phyloP scores from a whole-genome alignment of 441 rosid species.

The Adansonia grandidieri region DNA sequence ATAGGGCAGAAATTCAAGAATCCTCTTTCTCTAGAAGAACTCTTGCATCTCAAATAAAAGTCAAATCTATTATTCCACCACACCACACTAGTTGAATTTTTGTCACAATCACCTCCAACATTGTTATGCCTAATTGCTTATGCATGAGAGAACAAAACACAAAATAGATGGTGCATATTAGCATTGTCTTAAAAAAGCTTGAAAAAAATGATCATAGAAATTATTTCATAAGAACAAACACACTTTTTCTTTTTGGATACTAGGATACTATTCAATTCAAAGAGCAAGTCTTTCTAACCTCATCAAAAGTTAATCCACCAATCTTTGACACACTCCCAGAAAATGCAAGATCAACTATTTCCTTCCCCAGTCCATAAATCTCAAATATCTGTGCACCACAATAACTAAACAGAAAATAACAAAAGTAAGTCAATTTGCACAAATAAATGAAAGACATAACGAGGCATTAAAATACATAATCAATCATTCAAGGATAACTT shows the following conservation, averaged over 20 bases:
- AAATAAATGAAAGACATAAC: slow-evolving; percentile 7
- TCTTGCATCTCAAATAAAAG: not conserved
- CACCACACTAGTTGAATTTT: not conserved
- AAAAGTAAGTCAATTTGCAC: slow-evolving; percentile 34
- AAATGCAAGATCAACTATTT: slow-evolving; percentile 85
- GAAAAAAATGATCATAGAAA: slow-evolving; percentile 5
- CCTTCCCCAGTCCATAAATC: slow-evolving; percentile 91
- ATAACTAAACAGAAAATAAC: slow-evolving; percentile 58
- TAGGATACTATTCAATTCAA: slow-evolving; percentile 9
- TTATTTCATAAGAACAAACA: slow-evolving; percentile 15
- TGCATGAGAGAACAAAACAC: not conserved
- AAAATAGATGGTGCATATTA: not conserved
- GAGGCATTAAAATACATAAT: slow-evolving; percentile 15
- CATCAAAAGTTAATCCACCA: slow-evolving; percentile 92
- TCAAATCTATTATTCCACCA: not conserved
- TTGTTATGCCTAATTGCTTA: not conserved
- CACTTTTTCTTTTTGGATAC: not conserved
- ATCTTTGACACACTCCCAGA: slow-evolving; percentile 85
- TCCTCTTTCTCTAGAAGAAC: not conserved
- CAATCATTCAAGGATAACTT: not conserved
- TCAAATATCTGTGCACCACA: slow-evolving; percentile 99
- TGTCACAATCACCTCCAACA: not conserved
- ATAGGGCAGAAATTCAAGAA: not conserved
- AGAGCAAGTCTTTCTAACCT: slow-evolving; percentile 53
- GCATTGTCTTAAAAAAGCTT: slow-evolving; percentile 12